A percentile compares a stretch with the other conserved stretches of the same genome.
Evolutionary conservation across 2,329 filamentous ascomycete genomes (phyloP).

Genomic region (Phyllosticta citrichinensis): DNA sequence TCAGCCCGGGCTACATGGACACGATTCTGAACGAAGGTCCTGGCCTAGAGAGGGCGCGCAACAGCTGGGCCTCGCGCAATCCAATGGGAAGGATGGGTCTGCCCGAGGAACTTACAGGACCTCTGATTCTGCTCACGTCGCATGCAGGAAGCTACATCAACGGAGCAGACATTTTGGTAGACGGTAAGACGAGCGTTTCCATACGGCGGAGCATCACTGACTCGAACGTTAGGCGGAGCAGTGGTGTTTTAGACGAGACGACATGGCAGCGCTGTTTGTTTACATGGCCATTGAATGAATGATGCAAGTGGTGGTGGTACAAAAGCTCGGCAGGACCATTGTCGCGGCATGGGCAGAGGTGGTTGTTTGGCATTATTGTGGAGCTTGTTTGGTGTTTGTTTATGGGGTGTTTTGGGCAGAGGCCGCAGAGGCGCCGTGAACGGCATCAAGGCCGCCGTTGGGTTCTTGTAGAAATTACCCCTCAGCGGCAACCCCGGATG

Average conservation of each 20-base stretch:
- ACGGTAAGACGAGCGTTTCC: constrained; percentile 33
- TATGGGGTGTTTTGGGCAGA: neutral
- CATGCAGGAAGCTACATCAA: constrained; percentile 58
- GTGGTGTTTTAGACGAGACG: constrained; percentile 3
- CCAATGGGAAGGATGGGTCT: constrained; percentile 56
- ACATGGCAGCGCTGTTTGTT: neutral
- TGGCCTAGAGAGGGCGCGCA: constrained; percentile 43
- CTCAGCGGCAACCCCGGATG: too few species aligned
- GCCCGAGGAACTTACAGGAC: constrained; percentile 53
- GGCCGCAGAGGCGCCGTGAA: neutral
- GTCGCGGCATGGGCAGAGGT: neutral
- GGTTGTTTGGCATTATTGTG: neutral
- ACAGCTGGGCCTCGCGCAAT: constrained; percentile 49
- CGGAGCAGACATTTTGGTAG: constrained; percentile 55
- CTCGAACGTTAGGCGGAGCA: neutral
- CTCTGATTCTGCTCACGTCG: constrained; percentile 51
- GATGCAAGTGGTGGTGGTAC: neutral
- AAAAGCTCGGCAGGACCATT: neutral
- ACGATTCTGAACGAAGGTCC: constrained; percentile 61
- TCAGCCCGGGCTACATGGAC: constrained; percentile 70
- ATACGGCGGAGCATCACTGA: neutral
- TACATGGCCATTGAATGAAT: neutral
- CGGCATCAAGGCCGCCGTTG: neutral
- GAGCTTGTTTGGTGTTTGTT: neutral
- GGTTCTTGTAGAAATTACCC: too few species aligned